Conservation (phyloP, 805 yeast genomes). For the Metschnikowia vanudenii region DNA sequence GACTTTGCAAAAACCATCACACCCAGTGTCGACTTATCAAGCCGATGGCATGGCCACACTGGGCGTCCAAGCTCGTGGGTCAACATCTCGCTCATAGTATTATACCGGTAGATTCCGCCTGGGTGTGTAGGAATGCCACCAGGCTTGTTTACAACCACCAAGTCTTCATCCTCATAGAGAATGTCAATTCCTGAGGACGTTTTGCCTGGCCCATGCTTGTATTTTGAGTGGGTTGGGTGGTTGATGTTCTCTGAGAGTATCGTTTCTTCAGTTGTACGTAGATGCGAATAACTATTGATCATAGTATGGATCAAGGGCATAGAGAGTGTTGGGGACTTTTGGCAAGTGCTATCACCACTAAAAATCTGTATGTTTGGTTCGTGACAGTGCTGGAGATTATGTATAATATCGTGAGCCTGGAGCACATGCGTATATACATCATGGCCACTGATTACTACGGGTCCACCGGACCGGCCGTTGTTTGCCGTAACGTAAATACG, state of each 20-base stretch:
- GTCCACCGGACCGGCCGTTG: constrained; percentile 14
- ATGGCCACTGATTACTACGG: constrained; percentile 2
- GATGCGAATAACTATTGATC: background rate
- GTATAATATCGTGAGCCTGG: constrained; percentile 29
- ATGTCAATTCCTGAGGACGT: constrained; percentile 15
- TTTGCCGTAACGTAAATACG: constrained; percentile 25
- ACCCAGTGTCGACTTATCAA: constrained; percentile 55
- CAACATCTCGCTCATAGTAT: constrained; percentile 44
- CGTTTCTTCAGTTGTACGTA: background rate
- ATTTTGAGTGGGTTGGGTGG: too few relatives aligned
- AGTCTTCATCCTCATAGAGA: constrained; percentile 35
- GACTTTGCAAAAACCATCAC: constrained; percentile 44
- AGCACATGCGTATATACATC: constrained; percentile 7
- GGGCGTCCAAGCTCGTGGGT: constrained; percentile 26
- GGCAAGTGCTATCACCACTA: background rate
- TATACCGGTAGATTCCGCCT: constrained; percentile 42
- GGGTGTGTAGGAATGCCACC: constrained; percentile 58
- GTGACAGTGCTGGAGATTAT: constrained; percentile 41
- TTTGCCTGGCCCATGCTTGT: background rate
- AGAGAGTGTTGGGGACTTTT: too few relatives aligned
- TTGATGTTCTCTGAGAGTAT: background rate
- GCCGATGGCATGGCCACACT: constrained; percentile 47
- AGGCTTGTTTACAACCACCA: constrained; percentile 50
- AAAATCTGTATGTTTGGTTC: constrained; percentile 33
- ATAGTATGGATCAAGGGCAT: background rate